Evolutionary conservation across 441 rosid species (phyloP).

Genomic region (Populus hybrid): DNA sequence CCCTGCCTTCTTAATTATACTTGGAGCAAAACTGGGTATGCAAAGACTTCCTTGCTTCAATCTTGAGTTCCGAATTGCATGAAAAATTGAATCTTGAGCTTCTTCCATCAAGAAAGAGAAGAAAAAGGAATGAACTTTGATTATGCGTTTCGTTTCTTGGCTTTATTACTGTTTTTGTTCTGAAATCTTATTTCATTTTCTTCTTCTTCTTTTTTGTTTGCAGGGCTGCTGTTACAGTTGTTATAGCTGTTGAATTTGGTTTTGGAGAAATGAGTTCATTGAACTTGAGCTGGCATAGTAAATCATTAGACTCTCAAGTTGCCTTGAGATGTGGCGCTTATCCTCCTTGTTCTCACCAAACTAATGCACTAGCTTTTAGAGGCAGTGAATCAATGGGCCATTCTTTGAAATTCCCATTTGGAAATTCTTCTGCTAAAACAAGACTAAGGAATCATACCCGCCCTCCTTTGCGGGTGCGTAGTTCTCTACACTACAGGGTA

Average conservation of each 20-base stretch:
- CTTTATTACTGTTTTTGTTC: neutral
- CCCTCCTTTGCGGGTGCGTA: conserved; percentile 46
- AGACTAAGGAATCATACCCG: conserved; percentile 30
- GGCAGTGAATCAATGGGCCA: conserved; percentile 47
- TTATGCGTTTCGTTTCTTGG: neutral
- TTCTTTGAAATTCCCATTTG: conserved; percentile 32
- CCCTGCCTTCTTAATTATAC: neutral
- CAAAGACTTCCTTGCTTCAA: neutral
- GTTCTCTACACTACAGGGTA: conserved; percentile 2
- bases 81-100: neutral
- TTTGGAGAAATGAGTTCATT: conserved; percentile 47
- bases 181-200: neutral
- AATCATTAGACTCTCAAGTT: neutral
- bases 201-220: neutral
- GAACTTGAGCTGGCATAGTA: conserved; percentile 29
- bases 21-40: too few relatives aligned
- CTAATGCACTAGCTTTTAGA: conserved; percentile 32
- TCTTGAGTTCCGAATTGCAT: neutral
- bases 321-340: neutral
- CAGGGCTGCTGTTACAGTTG: neutral
- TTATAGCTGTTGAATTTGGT: neutral
- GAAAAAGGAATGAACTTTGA: neutral
- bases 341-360: conserved; percentile 5
- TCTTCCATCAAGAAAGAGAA: neutral
- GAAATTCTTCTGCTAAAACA: conserved; percentile 27